phyloP scores from a whole-genome alignment of 345 rosid species.

The Euphorbia pulcherrima region DNA sequence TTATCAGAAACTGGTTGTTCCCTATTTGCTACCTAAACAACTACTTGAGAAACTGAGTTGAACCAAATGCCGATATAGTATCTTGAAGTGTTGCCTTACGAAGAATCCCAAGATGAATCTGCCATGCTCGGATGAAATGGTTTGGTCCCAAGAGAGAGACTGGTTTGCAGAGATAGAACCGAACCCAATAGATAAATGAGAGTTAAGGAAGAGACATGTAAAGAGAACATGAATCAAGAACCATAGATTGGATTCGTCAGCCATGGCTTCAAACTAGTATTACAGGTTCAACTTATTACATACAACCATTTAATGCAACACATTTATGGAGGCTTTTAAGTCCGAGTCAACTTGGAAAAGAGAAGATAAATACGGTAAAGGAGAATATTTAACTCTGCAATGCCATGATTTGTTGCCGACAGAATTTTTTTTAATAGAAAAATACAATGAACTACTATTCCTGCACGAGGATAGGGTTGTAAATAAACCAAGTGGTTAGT shows the following conservation, averaged over 20 bases:
- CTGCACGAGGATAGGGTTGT: too few species aligned
- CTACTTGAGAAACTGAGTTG: conserved; percentile 7
- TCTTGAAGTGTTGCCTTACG: conserved; percentile 21
- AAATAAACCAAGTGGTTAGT: too few species aligned
- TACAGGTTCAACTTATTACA: not conserved
- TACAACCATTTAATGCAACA: not conserved
- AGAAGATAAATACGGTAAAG: too few species aligned
- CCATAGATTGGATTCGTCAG: conserved; percentile 9
- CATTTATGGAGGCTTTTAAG: not conserved
- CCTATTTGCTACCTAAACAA: conserved; percentile 34
- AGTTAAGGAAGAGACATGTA: conserved; percentile 11
- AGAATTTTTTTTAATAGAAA: too few species aligned
- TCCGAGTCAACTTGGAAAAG: not conserved
- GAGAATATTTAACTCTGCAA: not conserved
- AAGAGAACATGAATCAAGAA: conserved; percentile 13
- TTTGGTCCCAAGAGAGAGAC: conserved; percentile 22
- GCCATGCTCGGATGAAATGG: conserved; percentile 16
- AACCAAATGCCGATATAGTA: conserved; percentile 33
- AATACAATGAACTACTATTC: too few species aligned
- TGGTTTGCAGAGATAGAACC: not conserved
- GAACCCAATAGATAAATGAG: not conserved
- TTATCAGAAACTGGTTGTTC: conserved; percentile 14
- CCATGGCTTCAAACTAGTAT: conserved; percentile 11
- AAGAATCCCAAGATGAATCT: conserved; percentile 29
- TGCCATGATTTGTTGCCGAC: too few species aligned